Percentiles rank a stretch among this genome's conserved stretches.
These are phyloP conservation scores for Paecilomyces sp. DNA, from an alignment of 2,329 filamentous ascomycete genomes.

Conservation along the genomic window DNA sequence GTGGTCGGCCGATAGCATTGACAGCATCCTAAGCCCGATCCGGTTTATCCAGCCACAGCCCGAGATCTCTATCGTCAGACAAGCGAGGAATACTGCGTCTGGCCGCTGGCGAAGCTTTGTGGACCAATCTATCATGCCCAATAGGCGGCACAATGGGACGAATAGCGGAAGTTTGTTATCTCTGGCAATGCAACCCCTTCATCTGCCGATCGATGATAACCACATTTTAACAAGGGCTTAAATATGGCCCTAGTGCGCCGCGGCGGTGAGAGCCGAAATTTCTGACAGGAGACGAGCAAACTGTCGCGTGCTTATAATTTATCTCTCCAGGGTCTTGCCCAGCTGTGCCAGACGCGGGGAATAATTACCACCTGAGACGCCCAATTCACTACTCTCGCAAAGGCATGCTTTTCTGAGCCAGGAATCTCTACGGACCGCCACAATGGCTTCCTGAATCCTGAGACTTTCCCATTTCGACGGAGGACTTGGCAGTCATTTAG, in stretches of 20 bases:
- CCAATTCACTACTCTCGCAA: not conserved
- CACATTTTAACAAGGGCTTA: not conserved
- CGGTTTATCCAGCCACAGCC: not conserved
- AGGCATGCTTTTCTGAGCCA: not conserved
- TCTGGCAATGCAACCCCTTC: not conserved
- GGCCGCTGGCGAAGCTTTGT: slow-evolving; percentile 8
- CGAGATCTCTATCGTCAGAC: not conserved
- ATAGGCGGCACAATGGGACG: not conserved
- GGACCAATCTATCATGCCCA: slow-evolving; percentile 5
- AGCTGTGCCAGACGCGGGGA: not conserved
- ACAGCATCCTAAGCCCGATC: not conserved
- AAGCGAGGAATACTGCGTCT: not conserved
- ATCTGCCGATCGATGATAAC: not conserved
- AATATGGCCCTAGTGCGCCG: not conserved
- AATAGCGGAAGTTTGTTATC: not conserved
- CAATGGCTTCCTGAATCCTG: not conserved
- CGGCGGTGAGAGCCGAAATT: not conserved
- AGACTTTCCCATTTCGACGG: not conserved
- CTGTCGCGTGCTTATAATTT: not conserved
- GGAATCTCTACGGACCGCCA: not conserved
- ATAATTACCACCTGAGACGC: not conserved
- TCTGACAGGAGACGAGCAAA: not conserved
- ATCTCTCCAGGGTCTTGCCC: not conserved
- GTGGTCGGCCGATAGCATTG: not conserved
- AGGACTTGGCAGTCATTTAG: not conserved